These are phyloP conservation scores for Penicillium soppii DNA, from an alignment of 495 filamentous ascomycete species.

Conservation along the genomic window DNA sequence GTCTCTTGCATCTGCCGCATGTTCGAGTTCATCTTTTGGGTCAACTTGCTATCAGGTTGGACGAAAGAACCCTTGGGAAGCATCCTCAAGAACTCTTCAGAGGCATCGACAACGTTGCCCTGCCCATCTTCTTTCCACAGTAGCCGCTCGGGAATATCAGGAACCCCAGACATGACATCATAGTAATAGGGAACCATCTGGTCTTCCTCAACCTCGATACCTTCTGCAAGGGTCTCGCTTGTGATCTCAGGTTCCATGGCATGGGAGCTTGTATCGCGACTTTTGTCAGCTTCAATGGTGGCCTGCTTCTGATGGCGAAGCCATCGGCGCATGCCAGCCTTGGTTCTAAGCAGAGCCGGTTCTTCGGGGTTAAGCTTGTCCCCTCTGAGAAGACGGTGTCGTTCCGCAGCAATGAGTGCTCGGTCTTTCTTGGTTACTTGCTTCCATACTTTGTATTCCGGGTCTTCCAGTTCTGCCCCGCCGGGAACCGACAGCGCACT, in stretches of 20 bases:
- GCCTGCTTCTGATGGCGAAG: slow-evolving; percentile 69
- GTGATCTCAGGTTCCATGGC: slow-evolving; percentile 45
- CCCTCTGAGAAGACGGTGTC: slow-evolving; percentile 80
- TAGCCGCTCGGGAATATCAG: slow-evolving; percentile 72
- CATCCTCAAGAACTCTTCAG: slow-evolving; percentile 75
- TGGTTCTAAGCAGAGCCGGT: slow-evolving; percentile 78
- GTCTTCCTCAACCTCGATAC: slow-evolving; percentile 84
- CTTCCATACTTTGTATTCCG: slow-evolving; percentile 97
- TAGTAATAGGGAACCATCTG: slow-evolving; percentile 88
- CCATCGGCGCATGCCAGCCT: slow-evolving; percentile 78
- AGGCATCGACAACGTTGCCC: slow-evolving; percentile 80
- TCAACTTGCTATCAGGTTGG: slow-evolving; percentile 72
- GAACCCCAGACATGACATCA: slow-evolving; percentile 79
- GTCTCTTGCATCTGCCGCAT: slow-evolving; percentile 97
- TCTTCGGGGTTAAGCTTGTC: slow-evolving; percentile 84
- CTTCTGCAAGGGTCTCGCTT: slow-evolving; percentile 80
- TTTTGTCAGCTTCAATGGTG: slow-evolving; percentile 50
- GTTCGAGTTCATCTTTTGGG: slow-evolving; percentile 83
- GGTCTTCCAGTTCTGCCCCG: slow-evolving; percentile 66
- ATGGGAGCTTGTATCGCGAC: slow-evolving; percentile 48
- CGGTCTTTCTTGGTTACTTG: slow-evolving; percentile 96
- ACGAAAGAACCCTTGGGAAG: slow-evolving; percentile 73
- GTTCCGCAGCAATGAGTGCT: slow-evolving; percentile 73
- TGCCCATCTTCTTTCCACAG: slow-evolving; percentile 86
- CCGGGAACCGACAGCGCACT: slow-evolving; percentile 41